phyloP scores from a whole-genome alignment of 331 rosid genomes.

The Phaseolus coccineus region DNA sequence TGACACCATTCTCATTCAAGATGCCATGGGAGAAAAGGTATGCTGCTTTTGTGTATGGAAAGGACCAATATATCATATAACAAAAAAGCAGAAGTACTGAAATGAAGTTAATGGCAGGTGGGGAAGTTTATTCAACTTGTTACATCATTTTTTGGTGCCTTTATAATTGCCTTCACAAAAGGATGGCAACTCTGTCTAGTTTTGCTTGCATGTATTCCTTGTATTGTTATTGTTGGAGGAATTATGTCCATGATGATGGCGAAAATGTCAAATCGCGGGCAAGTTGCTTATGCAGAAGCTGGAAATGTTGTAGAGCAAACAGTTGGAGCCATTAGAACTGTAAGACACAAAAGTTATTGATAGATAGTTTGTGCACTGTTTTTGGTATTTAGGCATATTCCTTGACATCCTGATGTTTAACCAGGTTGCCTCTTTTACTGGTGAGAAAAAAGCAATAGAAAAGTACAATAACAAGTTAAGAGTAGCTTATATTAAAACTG shows the following conservation, averaged over 20 bases:
- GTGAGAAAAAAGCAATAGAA: slow-evolving; percentile 80
- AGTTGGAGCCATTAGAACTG: slow-evolving; percentile 78
- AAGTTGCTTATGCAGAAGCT: slow-evolving; percentile 84
- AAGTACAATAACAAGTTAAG: slow-evolving; percentile 65
- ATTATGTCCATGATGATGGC: slow-evolving; percentile 47
- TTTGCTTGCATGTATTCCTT: slow-evolving; percentile 68
- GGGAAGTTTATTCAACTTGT: slow-evolving; percentile 81
- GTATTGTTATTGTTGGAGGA: slow-evolving; percentile 58
- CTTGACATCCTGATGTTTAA: slow-evolving; percentile 28
- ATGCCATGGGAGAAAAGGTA: slow-evolving; percentile 97
- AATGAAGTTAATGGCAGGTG: slow-evolving; percentile 57
- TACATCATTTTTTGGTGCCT: slow-evolving; percentile 77
- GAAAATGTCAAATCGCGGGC: slow-evolving; percentile 73
- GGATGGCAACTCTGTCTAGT: slow-evolving; percentile 84
- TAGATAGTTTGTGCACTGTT: background rate
- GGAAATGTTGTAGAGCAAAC: slow-evolving; percentile 81
- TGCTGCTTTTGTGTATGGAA: background rate
- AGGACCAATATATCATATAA: background rate
- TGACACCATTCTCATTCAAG: slow-evolving; percentile 92
- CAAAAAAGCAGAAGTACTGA: background rate
- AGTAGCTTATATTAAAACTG: slow-evolving; percentile 61
- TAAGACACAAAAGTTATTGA: slow-evolving; percentile 40
- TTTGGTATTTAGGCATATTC: slow-evolving; percentile 3
- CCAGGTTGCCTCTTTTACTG: slow-evolving; percentile 91
- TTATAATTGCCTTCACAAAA: slow-evolving; percentile 62